Evolutionary conservation across 108 stramenopile genomes (phyloP), one percentile per base, ranked within the genome.

Genomic region (Cylindrotheca fusiformis): DNA sequence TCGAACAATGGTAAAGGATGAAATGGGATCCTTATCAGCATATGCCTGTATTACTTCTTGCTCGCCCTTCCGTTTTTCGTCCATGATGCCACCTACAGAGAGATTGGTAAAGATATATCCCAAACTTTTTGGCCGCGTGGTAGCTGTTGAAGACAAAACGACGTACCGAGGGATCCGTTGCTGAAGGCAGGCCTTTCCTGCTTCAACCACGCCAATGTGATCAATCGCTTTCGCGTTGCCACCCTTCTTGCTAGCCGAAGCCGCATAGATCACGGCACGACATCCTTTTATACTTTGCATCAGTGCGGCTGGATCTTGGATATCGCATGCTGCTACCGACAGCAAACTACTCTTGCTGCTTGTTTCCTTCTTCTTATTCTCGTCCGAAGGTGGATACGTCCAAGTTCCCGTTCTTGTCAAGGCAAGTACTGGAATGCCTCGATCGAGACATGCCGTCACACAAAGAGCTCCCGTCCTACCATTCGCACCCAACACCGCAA

Each of bases 191-290:
- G 63, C 60, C 20, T 60, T 28, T 52, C 73, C 70, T 21, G 77
- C 74, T 23, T 52, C 32, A 4, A 67, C 80, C 24, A 74, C 72
- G 21, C 72, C 78, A 18, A 22, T 36, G 45, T 75, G 51, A 50
- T 79, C 78, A 8, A 79, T 55, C 10, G 59, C 69, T 10, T 44
- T 52, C 10, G 69, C 10, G 30, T 66, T 71, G 0, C 78, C 78
- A 32, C 78, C 80, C 28, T 71, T 56, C 47, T 78, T 75, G 44
- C 59, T 63, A 17, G 80, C 80, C 20, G 80, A 82, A 36, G 80
- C 80, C 51, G 76, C 67, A 67, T 82, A 82, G 41, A 82, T 67
- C 25, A 81, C 68, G 19, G 63, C 80, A 41, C 36, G 36, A 41
- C 36, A 41, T 10, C 36, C 36, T 41, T 41, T 6, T 10, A 41